These are phyloP conservation scores for Sarocladium strictum DNA, from an alignment of 2,329 filamentous ascomycete genomes.

Conservation along the genomic window DNA sequence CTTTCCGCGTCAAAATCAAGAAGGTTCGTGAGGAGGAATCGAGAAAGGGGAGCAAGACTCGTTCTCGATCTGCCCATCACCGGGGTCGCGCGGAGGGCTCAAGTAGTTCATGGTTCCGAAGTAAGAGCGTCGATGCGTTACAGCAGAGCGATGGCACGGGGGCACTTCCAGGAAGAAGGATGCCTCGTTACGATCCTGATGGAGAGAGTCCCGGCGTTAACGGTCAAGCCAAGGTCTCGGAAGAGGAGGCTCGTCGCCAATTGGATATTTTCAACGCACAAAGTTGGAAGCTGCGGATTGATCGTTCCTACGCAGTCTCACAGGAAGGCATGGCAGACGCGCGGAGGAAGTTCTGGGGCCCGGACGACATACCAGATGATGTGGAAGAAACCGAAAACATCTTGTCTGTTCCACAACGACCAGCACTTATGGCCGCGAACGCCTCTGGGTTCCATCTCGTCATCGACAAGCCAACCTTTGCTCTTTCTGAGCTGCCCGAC, in stretches of 20 bases:
- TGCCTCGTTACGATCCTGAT: conserved; percentile 74
- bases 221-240: conserved; percentile 63
- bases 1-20: conserved; percentile 81
- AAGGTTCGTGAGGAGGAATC: conserved; percentile 70
- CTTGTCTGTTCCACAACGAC: conserved; percentile 76
- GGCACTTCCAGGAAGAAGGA: conserved; percentile 26
- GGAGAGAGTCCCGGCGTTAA: conserved; percentile 60
- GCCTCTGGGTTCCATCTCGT: conserved; percentile 80
- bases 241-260: conserved; percentile 68
- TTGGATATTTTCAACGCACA: conserved; percentile 78
- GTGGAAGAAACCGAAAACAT: conserved; percentile 78
- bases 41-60: conserved; percentile 45
- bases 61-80: conserved; percentile 47
- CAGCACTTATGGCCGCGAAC: conserved; percentile 72
- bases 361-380: conserved; percentile 75
- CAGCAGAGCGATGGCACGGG: conserved; percentile 13
- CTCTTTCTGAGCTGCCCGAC: conserved; percentile 70
- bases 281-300: conserved; percentile 89
- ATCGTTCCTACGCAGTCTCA: conserved; percentile 64
- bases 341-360: conserved; percentile 73
- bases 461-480: conserved; percentile 90
- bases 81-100: conserved; percentile 26
- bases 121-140: conserved; percentile 48
- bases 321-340: conserved; percentile 72
- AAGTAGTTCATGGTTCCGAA: conserved; percentile 37